Evolutionary conservation across 805 yeast species (phyloP).

Genomic region (Yamadazyma laniorum): DNA sequence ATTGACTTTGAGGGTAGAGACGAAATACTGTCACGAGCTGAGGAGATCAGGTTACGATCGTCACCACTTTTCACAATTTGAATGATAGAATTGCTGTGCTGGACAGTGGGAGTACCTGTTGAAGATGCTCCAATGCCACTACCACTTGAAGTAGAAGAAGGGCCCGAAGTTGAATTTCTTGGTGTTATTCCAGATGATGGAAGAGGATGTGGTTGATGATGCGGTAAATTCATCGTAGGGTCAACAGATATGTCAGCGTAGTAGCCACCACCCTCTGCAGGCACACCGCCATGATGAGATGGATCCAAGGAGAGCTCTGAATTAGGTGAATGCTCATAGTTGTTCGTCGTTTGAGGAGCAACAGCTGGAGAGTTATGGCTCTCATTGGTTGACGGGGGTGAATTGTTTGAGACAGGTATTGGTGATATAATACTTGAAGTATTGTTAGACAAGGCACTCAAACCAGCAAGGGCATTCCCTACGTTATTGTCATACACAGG

Average conservation of each 20-base stretch:
- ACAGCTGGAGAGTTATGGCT: conserved; percentile 19
- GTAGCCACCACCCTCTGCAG: conserved; percentile 39
- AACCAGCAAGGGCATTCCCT: conserved; percentile 43
- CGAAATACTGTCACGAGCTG: conserved; percentile 38
- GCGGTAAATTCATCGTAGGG: conserved; percentile 47
- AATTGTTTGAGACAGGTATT: conserved; percentile 17
- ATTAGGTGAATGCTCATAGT: conserved; percentile 18
- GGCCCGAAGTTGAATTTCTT: conserved; percentile 27
- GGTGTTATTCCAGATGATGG: conserved; percentile 25
- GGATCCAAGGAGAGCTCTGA: conserved; percentile 26
- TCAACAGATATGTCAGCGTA: conserved; percentile 44
- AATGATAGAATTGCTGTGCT: conserved; percentile 40
- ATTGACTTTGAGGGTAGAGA: conserved; percentile 44
- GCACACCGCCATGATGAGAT: conserved; percentile 23
- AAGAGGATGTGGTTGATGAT: conserved; percentile 32
- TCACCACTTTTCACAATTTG: conserved; percentile 35
- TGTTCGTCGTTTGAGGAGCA: conserved; percentile 17
- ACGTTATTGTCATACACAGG: conserved; percentile 42
- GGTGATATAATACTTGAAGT: conserved; percentile 27
- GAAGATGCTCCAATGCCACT: background rate
- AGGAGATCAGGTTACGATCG: conserved; percentile 35
- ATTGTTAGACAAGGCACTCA: conserved; percentile 39
- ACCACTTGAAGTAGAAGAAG: conserved; percentile 7
- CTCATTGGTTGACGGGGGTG: conserved; percentile 18
- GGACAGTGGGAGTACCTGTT: conserved; percentile 1